phyloP scores from a whole-genome alignment of 176 grass and related monocot genomes.

The Carex scoparia region DNA sequence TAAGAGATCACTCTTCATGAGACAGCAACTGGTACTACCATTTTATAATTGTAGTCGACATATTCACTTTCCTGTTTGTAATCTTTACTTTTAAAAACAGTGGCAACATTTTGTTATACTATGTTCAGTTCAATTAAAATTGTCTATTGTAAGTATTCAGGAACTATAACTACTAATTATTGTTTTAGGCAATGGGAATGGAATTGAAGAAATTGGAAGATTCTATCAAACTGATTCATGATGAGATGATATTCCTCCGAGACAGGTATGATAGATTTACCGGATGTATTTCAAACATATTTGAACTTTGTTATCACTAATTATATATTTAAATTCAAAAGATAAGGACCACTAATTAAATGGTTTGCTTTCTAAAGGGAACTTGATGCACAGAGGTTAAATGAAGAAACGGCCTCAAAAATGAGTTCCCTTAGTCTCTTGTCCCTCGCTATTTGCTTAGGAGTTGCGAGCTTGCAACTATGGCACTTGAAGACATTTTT shows the following conservation, averaged over 20 bases:
- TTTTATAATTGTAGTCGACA: background rate
- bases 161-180: background rate
- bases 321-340: background rate
- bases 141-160: background rate
- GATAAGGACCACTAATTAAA: background rate
- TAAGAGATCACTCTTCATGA: background rate
- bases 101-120: background rate
- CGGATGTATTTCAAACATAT: background rate
- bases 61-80: background rate
- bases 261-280: slow-evolving; percentile 29
- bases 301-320: background rate
- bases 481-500: slow-evolving; percentile 55
- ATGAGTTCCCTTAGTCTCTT: slow-evolving; percentile 39
- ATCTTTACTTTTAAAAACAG: background rate
- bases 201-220: slow-evolving; percentile 56
- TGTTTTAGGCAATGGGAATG: slow-evolving; percentile 25
- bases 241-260: slow-evolving; percentile 51
- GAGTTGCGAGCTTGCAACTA: slow-evolving; percentile 39
- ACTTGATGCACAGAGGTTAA: slow-evolving; percentile 34
- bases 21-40: background rate
- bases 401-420: slow-evolving; percentile 37
- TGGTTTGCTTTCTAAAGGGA: slow-evolving; percentile 30
- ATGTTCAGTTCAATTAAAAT: background rate
- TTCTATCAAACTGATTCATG: slow-evolving; percentile 37
- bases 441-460: slow-evolving; percentile 42